Base-by-base conservation (phyloP, 768 basidiomycete genomes). In the Russula sp. region DNA sequence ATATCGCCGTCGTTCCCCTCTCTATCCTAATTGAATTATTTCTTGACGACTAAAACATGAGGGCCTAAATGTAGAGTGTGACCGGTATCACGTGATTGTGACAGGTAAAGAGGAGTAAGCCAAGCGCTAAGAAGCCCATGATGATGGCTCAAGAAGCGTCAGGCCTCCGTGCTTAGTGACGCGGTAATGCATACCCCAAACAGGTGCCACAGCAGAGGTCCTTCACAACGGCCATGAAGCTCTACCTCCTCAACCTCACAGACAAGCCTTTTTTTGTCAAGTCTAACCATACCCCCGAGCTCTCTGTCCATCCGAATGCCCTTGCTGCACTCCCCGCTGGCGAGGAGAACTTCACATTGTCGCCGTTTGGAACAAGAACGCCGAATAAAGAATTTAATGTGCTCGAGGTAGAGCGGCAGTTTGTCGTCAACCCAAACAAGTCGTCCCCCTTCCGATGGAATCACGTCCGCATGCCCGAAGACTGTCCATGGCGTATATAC, bases 401-500 rank as follows among this genome's bases (percentile, higher is more conserved):
- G n/a, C 50, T 18, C 20, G 36, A 52, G 11, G 6, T 59, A 36
- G 67, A 50, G 45, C 32, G 14, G 46, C 46, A 51, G 53, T 59
- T 50, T 35, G 42, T 45, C 22, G 25, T 65, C 41, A 29, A 55
- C n/a, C 36, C 22, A 35, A 50, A 48, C 29, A 63, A 55, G 42
- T 16, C 47, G 5, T 49, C n/a, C 18, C 7, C 35, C n/a, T 38
- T 25, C 34, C 25, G 20, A 41, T 61, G 50, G 34, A 74, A 77
- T 64, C 69, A 71, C 32, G 66, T 85, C 13, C 49, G 68, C 2
- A 71, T 79, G 8, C 72, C 74, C 9, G 73, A 76, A 11, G 74
- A 75, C 45, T 82, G 77, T 66, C 81, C 81, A 3, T 88, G 86
- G 85, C 71, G 75, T 41, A 67, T 88, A 29, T 88, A 83, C 67